Evolutionary conservation across 345 rosid species (phyloP), one percentile per base, ranked within the genome.

Genomic region (Reutealis trisperma): DNA sequence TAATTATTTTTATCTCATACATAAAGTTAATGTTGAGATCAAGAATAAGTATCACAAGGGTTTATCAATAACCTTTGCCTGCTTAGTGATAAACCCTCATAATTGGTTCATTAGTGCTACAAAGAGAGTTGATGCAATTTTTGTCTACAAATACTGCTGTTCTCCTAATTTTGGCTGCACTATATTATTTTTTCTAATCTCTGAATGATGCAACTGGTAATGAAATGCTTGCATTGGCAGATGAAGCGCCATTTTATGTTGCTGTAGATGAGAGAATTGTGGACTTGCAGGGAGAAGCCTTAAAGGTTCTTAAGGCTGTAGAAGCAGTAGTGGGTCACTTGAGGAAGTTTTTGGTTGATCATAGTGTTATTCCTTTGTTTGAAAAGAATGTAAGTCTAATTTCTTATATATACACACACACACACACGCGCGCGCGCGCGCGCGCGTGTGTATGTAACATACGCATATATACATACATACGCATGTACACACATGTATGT

Each of bases 271-370:
- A 93, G 86, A 87, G 91, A 82, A 80, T 92, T 34, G 94, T 87
- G 24, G 94, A 87, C 81, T 70, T 92, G 75, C 92, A 88, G 13
- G 98, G 95, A 68, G 97, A 93, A 77, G 86, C 90, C 49, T 52
- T 70, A 21, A 92, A 92, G 87, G 94, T 88, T 72, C 80, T 86
- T 8, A 88, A 83, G 83, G 98, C 92, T 1, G 70, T 93, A 69
- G 92, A 94, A 87, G 88, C 85, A 3, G 88, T 90, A 65, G 86
- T 89, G 73, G 87, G 92, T n/a, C 97, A 90, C 73, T 78, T 93
- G 32, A 89, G 97, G 81, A 92, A 86, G 83, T 93, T 90, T 81
- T 85, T 91, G 83, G 94, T 92, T 12, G 98, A 93, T 84, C 93
- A 84, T 27, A 83, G 89, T 49, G 93, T 93, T 44, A 86, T 93